Conservation (phyloP, 1,284 basidiomycete species). For the Termitomyces sp. region DNA sequence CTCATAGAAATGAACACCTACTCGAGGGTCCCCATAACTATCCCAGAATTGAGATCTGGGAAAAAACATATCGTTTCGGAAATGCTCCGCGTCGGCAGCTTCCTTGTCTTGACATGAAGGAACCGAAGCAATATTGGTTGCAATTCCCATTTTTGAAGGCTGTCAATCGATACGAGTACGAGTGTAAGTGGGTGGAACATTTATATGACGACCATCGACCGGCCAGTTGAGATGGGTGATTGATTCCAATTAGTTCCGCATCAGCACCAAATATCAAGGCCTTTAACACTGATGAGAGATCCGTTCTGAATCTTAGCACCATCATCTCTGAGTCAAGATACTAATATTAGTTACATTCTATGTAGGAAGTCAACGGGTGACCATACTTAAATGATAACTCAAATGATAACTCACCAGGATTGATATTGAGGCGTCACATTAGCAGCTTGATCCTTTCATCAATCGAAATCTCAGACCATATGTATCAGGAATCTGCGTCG, state of each 20-base stretch:
- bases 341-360: background rate
- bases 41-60: background rate
- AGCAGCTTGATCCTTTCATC: background rate
- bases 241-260: background rate
- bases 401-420: background rate
- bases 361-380: background rate
- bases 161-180: background rate
- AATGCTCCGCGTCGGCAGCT: background rate
- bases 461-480: background rate
- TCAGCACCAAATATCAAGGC: background rate
- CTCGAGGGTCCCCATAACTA: background rate
- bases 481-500: slow-evolving; percentile 8
- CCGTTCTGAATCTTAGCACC: background rate
- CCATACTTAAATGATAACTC: background rate
- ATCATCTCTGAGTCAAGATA: background rate
- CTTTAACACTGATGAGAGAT: background rate
- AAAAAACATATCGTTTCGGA: background rate
- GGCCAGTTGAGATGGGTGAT: background rate
- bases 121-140: background rate
- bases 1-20: background rate
- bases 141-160: background rate
- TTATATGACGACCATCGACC: background rate
- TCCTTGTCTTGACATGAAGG: background rate
- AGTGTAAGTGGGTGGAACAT: background rate
- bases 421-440: background rate